A percentile compares a stretch with the other conserved stretches of the same genome.
These are phyloP conservation scores for Nannochloris sp. DNA, from an alignment of 139 green algal species.

Conservation along the genomic window DNA sequence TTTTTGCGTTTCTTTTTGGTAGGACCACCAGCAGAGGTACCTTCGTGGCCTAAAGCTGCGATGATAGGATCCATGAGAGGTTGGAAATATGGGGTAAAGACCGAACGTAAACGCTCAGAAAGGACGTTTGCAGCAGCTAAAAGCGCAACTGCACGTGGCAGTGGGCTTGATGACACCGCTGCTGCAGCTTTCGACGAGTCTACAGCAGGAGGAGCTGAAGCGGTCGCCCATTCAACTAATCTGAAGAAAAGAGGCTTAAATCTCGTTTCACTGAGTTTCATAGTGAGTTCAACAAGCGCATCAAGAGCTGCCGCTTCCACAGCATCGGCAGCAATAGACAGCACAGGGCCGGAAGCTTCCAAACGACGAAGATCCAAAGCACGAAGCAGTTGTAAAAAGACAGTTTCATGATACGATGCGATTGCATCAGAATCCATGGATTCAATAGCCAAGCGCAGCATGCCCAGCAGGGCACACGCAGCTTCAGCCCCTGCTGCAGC, in stretches of 20 bases:
- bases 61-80: conserved; percentile 51
- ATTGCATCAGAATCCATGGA: conserved; percentile 48
- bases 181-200: neutral
- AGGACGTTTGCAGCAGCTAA: conserved; percentile 49
- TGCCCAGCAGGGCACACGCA: conserved; percentile 24
- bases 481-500: conserved; percentile 13
- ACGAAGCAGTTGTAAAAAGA: conserved; percentile 68
- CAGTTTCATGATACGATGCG: conserved; percentile 35
- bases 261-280: conserved; percentile 82
- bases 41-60: neutral
- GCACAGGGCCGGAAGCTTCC: neutral
- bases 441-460: conserved; percentile 44
- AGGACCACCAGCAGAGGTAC: neutral
- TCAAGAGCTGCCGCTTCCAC: conserved; percentile 46
- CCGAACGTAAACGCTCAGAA: conserved; percentile 56
- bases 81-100: conserved; percentile 81
- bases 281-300: conserved; percentile 57
- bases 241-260: conserved; percentile 91
- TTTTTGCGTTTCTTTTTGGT: neutral
- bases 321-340: neutral
- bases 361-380: conserved; percentile 64
- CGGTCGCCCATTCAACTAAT: conserved; percentile 73
- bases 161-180: neutral
- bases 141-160: conserved; percentile 38
- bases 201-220: neutral